Conservation (phyloP, 306 rosid species). For the Vigna angularis region DNA sequence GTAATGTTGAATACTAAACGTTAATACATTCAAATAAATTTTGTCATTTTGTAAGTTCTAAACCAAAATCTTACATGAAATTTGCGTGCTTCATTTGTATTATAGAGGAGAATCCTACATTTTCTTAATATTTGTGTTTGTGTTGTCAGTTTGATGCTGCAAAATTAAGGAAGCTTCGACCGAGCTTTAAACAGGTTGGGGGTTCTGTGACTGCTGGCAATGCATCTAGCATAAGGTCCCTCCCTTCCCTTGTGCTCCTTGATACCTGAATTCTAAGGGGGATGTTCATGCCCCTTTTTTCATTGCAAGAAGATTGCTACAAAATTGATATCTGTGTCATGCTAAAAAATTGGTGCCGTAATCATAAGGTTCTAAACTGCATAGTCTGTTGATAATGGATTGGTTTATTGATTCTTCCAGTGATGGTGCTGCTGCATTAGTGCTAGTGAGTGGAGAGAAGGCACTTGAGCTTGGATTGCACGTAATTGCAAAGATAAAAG, state of each 20-base stretch:
- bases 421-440: slow-evolving; percentile 96
- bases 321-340: slow-evolving; percentile 1
- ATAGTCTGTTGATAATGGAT: slow-evolving; percentile 34
- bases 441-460: slow-evolving; percentile 88
- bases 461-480: slow-evolving; percentile 81
- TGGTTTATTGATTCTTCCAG: slow-evolving; percentile 58
- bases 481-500: slow-evolving; percentile 87
- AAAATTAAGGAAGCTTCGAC: slow-evolving; percentile 78
- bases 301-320: slow-evolving; percentile 30
- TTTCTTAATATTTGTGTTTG: slow-evolving; percentile 30
- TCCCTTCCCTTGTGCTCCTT: slow-evolving; percentile 19
- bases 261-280: slow-evolving; percentile 21
- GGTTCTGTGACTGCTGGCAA: slow-evolving; percentile 96
- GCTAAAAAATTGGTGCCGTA: neutral
- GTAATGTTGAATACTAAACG: slow-evolving; percentile 21
- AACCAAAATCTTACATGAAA: slow-evolving; percentile 27
- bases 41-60: slow-evolving; percentile 24
- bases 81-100: slow-evolving; percentile 37
- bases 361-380: slow-evolving; percentile 31
- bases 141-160: slow-evolving; percentile 83
- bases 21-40: slow-evolving; percentile 25
- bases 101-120: slow-evolving; percentile 8
- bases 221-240: slow-evolving; percentile 84
- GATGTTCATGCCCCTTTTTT: neutral
- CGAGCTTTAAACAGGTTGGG: slow-evolving; percentile 80